Evolutionary conservation across 805 yeast genomes (phyloP), one percentile per base, ranked within the genome.

Genomic region (Candida taoyuanica): DNA sequence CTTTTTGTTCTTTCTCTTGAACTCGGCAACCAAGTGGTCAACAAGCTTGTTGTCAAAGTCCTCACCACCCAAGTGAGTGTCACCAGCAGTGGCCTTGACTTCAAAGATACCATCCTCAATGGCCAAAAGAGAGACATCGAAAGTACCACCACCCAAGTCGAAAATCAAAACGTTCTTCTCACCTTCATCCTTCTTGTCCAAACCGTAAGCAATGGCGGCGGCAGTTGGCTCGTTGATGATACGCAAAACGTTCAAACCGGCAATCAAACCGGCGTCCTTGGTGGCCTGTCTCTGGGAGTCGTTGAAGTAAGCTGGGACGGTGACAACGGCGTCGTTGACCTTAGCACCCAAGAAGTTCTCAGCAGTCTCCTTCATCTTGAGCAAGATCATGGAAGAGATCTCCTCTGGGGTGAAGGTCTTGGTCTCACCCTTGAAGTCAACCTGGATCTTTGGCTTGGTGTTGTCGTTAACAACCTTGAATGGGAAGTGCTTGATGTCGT

Each of bases 121-220:
- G 64, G 85, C 79, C 59, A 87, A 75, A 55, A 87, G 74, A 36
- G 96, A 88, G 49, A 88, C 96, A 86, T 87, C 96, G 71, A 87
- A 87, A 60, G 96, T 87, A 76, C 96, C 96, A 71, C 96, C 96
- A 78, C 96, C 96, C 62, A 87, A 75, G 70, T 87, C 96, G 75
- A 87, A 87, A 60, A 87, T 87, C 62, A 87, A 74, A 47, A 87
- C 91, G 68, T 84, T 81, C 75, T 82, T 83, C 73, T 85, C 95
- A 59, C 78, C 79, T 64, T 76, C 76, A 62, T 79, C 74, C 50
- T 72, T 71, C 73, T 80, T 78, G 53, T 84, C 91, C 48, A 89
- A 76, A 71, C 96, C 96, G 73, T 88, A 88, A 52, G 96, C 49
- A 42, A 46, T 46, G 28, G 49, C 49, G 36, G 49, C 49, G 39